phyloP scores from a whole-genome alignment of 2,329 filamentous ascomycete species.

The Xylogone sp. region DNA sequence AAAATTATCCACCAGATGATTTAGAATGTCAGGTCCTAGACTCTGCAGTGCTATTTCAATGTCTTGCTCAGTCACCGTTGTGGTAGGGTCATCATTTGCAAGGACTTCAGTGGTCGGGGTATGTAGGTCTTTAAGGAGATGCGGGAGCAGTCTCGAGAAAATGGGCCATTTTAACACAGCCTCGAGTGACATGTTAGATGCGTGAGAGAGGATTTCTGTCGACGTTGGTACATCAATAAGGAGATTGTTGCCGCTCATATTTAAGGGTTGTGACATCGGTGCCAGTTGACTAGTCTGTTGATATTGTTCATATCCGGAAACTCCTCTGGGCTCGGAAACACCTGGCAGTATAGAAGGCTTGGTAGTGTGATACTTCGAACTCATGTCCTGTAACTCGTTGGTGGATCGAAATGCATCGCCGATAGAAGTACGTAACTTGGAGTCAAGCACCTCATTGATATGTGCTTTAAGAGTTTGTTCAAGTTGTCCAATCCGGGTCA shows the following conservation, averaged over 20 bases:
- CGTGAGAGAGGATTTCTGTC: not conserved
- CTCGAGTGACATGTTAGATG: not conserved
- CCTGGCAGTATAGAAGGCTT: too few relatives aligned
- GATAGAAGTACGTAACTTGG: not conserved
- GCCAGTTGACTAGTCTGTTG: too few relatives aligned
- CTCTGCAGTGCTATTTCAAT: too few relatives aligned
- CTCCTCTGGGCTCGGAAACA: not conserved
- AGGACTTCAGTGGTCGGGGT: not conserved
- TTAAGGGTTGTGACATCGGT: not conserved
- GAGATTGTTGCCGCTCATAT: not conserved
- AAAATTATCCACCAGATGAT: slow-evolving; percentile 19
- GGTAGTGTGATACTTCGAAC: too few relatives aligned
- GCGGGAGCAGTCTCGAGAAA: not conserved
- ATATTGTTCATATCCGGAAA: too few relatives aligned
- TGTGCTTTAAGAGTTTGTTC: slow-evolving; percentile 2
- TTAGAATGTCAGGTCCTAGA: too few relatives aligned
- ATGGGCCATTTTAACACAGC: slow-evolving; percentile 1
- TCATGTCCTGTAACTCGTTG: not conserved
- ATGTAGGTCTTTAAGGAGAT: not conserved
- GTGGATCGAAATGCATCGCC: not conserved
- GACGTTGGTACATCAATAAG: not conserved
- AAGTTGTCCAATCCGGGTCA: slow-evolving; percentile 14
- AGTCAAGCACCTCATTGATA: not conserved
- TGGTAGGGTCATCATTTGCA: not conserved
- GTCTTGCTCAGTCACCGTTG: slow-evolving; percentile 3